phyloP scores from a whole-genome alignment of 2,329 filamentous ascomycete species.

The Cladophialophora bantiana region DNA sequence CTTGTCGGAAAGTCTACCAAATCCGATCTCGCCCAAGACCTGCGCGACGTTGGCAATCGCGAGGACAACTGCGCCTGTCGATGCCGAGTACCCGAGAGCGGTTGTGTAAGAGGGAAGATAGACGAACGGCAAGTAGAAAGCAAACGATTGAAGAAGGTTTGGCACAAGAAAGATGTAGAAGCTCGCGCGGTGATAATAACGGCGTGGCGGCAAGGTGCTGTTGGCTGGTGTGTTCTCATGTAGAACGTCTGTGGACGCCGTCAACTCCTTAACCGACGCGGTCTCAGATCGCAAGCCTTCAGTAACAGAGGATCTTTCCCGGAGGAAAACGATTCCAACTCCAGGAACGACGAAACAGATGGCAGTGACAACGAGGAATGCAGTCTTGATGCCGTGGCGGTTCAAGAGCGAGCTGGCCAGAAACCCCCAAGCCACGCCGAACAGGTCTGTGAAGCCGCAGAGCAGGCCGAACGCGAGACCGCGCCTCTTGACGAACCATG shows the following conservation, averaged over 20 bases:
- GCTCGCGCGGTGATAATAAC: constrained; percentile 18
- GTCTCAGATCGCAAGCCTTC: not conserved
- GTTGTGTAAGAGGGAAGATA: constrained; percentile 46
- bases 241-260: not conserved
- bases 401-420: constrained; percentile 18
- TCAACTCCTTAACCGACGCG: not conserved
- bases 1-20: constrained; percentile 51
- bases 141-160: constrained; percentile 46
- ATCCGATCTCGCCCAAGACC: constrained; percentile 47
- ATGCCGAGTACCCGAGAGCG: constrained; percentile 30
- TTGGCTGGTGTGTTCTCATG: not conserved
- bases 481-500: constrained; percentile 61
- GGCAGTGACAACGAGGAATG: constrained; percentile 24
- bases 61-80: constrained; percentile 34
- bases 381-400: constrained; percentile 12
- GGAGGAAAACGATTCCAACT: constrained; percentile 22
- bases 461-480: constrained; percentile 59
- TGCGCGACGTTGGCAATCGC: constrained; percentile 47
- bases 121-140: constrained; percentile 47
- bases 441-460: constrained; percentile 22
- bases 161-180: constrained; percentile 49
- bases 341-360: constrained; percentile 25
- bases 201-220: not conserved
- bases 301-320: constrained; percentile 6
- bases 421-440: constrained; percentile 27